phyloP scores from a whole-genome alignment of 2,329 filamentous ascomycete species.

The Stachybotrys chartarum region DNA sequence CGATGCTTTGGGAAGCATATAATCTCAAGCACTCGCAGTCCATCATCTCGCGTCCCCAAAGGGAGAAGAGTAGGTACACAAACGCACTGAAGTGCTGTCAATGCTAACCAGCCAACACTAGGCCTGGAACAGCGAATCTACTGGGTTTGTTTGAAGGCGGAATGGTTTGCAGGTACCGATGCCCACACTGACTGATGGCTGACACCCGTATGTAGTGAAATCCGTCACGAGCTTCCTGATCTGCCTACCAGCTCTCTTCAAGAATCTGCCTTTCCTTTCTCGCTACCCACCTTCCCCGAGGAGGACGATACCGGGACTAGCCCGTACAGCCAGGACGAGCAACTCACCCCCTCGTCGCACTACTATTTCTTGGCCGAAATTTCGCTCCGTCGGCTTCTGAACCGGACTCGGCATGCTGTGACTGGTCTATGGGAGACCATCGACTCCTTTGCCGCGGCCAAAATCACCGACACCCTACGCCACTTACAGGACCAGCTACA shows the following conservation, averaged over 20 bases:
- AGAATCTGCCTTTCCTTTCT: constrained; percentile 7
- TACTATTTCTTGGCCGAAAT: constrained; percentile 70
- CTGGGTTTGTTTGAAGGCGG: constrained; percentile 8
- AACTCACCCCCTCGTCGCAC: constrained; percentile 4
- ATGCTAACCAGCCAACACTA: background rate
- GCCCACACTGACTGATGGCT: background rate
- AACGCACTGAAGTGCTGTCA: background rate
- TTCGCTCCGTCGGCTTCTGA: constrained; percentile 62
- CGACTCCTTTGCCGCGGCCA: constrained; percentile 46
- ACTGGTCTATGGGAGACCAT: constrained; percentile 56
- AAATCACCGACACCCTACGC: constrained; percentile 58
- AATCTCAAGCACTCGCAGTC: constrained; percentile 6
- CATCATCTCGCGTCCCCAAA: constrained; percentile 1
- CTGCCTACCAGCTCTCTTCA: constrained; percentile 7
- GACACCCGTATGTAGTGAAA: constrained; percentile 2
- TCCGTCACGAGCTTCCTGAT: constrained; percentile 8
- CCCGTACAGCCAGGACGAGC: background rate
- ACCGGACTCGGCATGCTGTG: constrained; percentile 32
- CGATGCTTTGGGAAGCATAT: constrained; percentile 9
- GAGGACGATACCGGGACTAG: background rate
- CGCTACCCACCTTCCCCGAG: constrained; percentile 4
- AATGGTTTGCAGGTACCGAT: constrained; percentile 3
- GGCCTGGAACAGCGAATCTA: constrained; percentile 8
- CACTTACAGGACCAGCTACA: constrained; percentile 66
- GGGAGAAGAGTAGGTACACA: constrained; percentile 6